Evolutionary conservation across 192 early-diverging fungal genomes (phyloP), one percentile per base, ranked within the genome.

Genomic region (Podochytrium sp.): DNA sequence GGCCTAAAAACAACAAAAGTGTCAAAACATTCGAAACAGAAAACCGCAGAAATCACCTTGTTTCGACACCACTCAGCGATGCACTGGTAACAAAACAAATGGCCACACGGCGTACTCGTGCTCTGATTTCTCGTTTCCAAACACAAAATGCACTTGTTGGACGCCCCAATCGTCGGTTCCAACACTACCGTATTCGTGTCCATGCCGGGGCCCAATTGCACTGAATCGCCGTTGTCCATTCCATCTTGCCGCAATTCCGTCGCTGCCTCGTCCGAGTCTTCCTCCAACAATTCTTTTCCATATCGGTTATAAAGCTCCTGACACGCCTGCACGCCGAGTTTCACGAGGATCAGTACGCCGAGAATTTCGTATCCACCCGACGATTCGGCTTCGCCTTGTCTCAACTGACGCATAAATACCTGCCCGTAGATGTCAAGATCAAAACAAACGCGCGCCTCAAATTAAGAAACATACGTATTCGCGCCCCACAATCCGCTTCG

Each of bases 61-160:
- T 88, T 92, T 53, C 91, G 87, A 68, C 92, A 93, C 95, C 97
- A 97, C 76, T 96, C 95, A 25, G 91, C 86, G 33, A 94, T 91
- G 71, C 97, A 98, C 25, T 76, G 90, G 95, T 96, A 98, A 78
- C 97, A 98, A 73, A 97, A 97, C 66, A 98, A 70, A 78, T 98
- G 97, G 0, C 97, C 97, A 78, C 97, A 98, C 2, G 93, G 91
- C 0, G 95, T 97, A 0, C 92, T 84, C 0, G 95, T 94, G 14
- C 95, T 88, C 57, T 85, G 81, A 34, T 79, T 92, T 14, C 94
- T 89, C 34, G 76, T 83, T 51, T 91, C 90, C 42, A 97, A 80
- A 64, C 97, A 98, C 41, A 98, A 85, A 0, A 91, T 95, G 74
- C 97, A 98, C 76, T 92, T 92, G 30, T 90, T 58, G 71, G 80